Evolutionary conservation across 139 green algal genomes (phyloP).

Genomic region (Auxenochlorella pyrenoidosa): DNA sequence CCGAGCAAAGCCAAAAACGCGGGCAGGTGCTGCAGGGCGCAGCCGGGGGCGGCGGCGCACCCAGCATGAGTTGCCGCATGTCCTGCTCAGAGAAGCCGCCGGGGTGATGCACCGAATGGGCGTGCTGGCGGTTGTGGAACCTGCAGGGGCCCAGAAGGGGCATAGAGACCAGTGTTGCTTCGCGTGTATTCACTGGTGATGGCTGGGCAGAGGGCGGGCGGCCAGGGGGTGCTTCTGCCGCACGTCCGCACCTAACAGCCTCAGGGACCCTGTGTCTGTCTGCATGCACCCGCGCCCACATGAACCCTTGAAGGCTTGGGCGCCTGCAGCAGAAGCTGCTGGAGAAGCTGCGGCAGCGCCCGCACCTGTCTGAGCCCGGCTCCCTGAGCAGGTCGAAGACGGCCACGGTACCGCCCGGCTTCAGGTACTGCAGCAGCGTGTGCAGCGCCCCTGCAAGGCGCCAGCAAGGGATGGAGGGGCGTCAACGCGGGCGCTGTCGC

Average conservation of each 20-base stretch:
- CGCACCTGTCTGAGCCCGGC: background rate
- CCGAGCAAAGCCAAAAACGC: background rate
- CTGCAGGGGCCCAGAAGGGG: background rate
- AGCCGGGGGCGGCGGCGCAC: background rate
- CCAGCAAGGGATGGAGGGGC: background rate
- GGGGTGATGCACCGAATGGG: background rate
- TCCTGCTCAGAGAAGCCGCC: background rate
- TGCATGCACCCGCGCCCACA: background rate
- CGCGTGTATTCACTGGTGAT: too few relatives aligned
- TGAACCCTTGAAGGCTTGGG: too few relatives aligned
- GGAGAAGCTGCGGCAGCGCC: too few relatives aligned
- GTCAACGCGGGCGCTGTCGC: too few relatives aligned
- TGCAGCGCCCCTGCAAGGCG: background rate
- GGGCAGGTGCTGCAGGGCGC: too few relatives aligned
- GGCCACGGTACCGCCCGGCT: background rate
- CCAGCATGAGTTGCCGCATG: background rate
- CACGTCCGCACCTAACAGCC: background rate
- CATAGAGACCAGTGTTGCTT: too few relatives aligned
- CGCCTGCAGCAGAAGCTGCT: too few relatives aligned
- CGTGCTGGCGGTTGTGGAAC: background rate
- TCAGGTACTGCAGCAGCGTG: background rate
- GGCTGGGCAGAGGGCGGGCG: too few relatives aligned
- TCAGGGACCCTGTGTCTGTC: background rate
- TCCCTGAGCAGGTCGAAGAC: slow-evolving; percentile 4
- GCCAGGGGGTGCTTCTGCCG: too few relatives aligned